Percentiles rank a stretch among this genome's conserved stretches.
Evolutionary conservation across 495 filamentous ascomycete genomes (phyloP).

Genomic region (Aspergillus ostianus): DNA sequence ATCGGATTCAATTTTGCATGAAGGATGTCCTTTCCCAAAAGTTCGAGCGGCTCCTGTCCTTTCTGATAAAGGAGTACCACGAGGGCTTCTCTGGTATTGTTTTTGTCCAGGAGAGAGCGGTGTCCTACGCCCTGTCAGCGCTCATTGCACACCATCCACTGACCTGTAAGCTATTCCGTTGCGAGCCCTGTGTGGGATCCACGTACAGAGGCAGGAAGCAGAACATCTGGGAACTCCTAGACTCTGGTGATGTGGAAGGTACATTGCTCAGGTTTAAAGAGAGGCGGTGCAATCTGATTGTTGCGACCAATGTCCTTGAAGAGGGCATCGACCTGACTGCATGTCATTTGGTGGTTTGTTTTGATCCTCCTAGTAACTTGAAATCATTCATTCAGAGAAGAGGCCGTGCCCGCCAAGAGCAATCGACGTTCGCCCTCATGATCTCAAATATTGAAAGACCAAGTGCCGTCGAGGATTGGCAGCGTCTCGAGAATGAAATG

Average conservation of each 20-base stretch:
- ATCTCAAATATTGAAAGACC: conserved; percentile 22
- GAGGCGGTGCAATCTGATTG: conserved; percentile 66
- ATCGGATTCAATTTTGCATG: not conserved
- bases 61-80: not conserved
- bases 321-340: conserved; percentile 82
- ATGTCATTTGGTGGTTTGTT: conserved; percentile 76
- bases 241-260: not conserved
- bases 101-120: conserved; percentile 7
- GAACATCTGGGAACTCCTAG: conserved; percentile 5
- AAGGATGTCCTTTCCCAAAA: conserved; percentile 9
- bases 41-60: not conserved
- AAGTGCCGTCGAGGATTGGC: conserved; percentile 44
- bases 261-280: conserved; percentile 61
- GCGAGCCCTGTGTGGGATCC: conserved; percentile 11
- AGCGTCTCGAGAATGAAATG: conserved; percentile 61
- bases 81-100: conserved; percentile 9
- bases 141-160: conserved; percentile 7
- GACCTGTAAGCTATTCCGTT: conserved; percentile 7
- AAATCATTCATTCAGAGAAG: conserved; percentile 80
- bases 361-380: conserved; percentile 63
- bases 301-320: conserved; percentile 76
- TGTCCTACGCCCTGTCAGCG: not conserved
- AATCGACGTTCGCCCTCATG: conserved; percentile 65
- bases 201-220: conserved; percentile 6
- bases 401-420: conserved; percentile 65